Percentiles rank a stretch among this genome's conserved stretches.
Conservation (phyloP, 202 grass and related monocot genomes). For the Setaria viridis region DNA sequence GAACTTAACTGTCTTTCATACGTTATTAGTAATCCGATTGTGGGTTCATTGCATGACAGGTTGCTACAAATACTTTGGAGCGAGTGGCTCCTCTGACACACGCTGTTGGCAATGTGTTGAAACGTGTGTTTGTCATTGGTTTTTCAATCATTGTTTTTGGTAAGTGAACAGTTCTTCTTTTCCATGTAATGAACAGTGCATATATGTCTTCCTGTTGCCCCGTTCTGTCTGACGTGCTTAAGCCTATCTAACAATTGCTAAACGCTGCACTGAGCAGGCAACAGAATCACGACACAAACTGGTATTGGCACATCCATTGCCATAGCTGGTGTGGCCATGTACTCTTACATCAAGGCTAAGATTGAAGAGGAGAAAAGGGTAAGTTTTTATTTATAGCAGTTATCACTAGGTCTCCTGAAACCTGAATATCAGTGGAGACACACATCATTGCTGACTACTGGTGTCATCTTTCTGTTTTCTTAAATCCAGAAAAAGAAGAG, state of each 20-base stretch:
- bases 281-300: conserved; percentile 91
- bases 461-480: conserved; percentile 16
- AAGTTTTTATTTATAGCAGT: conserved; percentile 41
- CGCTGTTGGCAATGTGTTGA: conserved; percentile 97
- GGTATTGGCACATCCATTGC: conserved; percentile 92
- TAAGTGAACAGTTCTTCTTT: conserved; percentile 39
- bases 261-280: conserved; percentile 70
- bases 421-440: conserved; percentile 3
- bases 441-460: conserved; percentile 2
- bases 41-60: conserved; percentile 51
- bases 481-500: conserved; percentile 57
- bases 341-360: conserved; percentile 97
- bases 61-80: conserved; percentile 98
- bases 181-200: conserved; percentile 34
- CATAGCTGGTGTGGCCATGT: conserved; percentile 88
- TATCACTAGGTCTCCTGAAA: conserved; percentile 22
- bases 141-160: conserved; percentile 90
- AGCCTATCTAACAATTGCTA: conserved; percentile 31
- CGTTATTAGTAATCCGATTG: conserved; percentile 29
- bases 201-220: conserved; percentile 11
- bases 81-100: conserved; percentile 95
- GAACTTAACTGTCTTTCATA: background rate
- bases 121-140: conserved; percentile 98
- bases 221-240: background rate
- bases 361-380: conserved; percentile 99